phyloP scores from a whole-genome alignment of 2,329 filamentous ascomycete genomes.

The Dendrostoma leiphaemia region DNA sequence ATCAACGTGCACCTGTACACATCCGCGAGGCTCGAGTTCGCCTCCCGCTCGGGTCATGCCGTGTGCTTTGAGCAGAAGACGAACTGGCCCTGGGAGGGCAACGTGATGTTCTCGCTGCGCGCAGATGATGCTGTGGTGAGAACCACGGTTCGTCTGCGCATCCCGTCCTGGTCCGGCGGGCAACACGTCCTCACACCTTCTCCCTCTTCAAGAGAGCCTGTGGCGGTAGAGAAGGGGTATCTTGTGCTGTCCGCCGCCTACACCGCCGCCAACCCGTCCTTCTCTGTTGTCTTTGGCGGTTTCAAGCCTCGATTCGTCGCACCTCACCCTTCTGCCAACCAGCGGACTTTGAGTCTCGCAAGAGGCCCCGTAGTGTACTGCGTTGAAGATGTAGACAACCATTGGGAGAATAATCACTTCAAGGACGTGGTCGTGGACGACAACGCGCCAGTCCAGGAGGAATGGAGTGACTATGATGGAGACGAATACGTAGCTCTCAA shows the following conservation, averaged over 20 bases:
- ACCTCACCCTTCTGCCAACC: conserved; percentile 56
- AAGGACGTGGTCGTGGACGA: conserved; percentile 36
- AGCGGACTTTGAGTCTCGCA: conserved; percentile 51
- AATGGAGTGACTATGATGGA: conserved; percentile 22
- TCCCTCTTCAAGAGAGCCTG: conserved; percentile 20
- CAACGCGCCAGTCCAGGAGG: conserved; percentile 15
- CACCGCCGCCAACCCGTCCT: conserved; percentile 35
- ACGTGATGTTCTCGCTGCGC: too few relatives aligned
- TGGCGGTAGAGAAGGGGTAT: conserved; percentile 44
- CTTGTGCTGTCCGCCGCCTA: conserved; percentile 42
- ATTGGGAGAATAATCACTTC: conserved; percentile 55
- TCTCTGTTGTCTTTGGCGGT: conserved; percentile 42
- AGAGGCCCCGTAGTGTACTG: conserved; percentile 61
- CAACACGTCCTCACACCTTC: conserved; percentile 34
- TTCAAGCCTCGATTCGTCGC: conserved; percentile 47
- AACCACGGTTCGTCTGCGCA: conserved; percentile 47
- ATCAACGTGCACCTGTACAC: conserved; percentile 58
- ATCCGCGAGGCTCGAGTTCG: conserved; percentile 42
- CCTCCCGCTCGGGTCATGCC: conserved; percentile 27
- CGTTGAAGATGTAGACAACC: conserved; percentile 57
- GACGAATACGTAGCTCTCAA: conserved; percentile 29
- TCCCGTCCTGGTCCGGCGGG: conserved; percentile 50
- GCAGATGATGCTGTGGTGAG: too few relatives aligned
- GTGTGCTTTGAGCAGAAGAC: conserved; percentile 47
- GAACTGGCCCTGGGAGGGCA: conserved; percentile 57